phyloP scores from a whole-genome alignment of 129 eudicot genomes.

The Smallanthus sonchifolius region DNA sequence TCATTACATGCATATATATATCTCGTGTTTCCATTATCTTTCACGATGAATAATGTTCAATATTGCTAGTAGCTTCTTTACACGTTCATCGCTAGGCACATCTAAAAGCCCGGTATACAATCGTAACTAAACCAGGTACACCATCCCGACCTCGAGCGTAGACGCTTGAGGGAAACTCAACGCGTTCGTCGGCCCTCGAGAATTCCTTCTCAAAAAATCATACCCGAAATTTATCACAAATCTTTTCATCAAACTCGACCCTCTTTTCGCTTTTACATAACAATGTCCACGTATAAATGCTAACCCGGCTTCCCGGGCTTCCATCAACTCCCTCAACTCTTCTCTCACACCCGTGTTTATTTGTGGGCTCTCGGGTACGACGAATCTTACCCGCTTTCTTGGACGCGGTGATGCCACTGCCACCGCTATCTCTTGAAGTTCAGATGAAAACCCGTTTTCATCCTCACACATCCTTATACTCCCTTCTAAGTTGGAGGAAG shows the following conservation, averaged over 20 bases:
- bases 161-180: slow-evolving; percentile 70
- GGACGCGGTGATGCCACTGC: slow-evolving; percentile 38
- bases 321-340: slow-evolving; percentile 71
- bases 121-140: slow-evolving; percentile 52
- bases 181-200: slow-evolving; percentile 55
- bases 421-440: slow-evolving; percentile 29
- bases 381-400: slow-evolving; percentile 59
- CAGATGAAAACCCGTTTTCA: slow-evolving; percentile 15
- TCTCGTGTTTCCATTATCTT: slow-evolving; percentile 1
- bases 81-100: not conserved
- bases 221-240: slow-evolving; percentile 60
- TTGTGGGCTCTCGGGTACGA: slow-evolving; percentile 60
- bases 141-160: slow-evolving; percentile 82
- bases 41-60: not conserved
- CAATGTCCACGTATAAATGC: slow-evolving; percentile 73
- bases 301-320: slow-evolving; percentile 78
- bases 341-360: slow-evolving; percentile 37
- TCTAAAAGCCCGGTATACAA: slow-evolving; percentile 2
- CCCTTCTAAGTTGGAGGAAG: slow-evolving; percentile 38
- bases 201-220: slow-evolving; percentile 76
- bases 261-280: slow-evolving; percentile 65
- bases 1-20: slow-evolving; percentile 26
- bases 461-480: slow-evolving; percentile 39
- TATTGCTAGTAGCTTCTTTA: slow-evolving; percentile 18
- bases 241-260: slow-evolving; percentile 62